Evolutionary conservation across 805 yeast genomes (phyloP), one percentile per base, ranked within the genome.

Genomic region (Candida alai): DNA sequence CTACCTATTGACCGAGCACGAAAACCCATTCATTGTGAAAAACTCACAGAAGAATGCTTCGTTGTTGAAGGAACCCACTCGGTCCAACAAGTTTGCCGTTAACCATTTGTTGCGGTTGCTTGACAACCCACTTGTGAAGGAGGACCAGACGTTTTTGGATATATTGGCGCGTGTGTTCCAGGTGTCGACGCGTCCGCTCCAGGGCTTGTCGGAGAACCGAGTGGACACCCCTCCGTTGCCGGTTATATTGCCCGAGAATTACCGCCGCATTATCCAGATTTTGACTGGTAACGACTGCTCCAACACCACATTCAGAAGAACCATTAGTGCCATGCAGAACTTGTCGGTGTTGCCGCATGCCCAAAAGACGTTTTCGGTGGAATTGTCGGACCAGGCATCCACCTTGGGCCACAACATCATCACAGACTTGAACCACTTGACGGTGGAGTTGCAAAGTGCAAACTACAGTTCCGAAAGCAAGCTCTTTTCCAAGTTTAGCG

Each of bases 201-300:
- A 68, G 18, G 64, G 76, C 0, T 62, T 84, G 37, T 65, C 73
- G 30, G 67, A 70, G 31, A 60, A 59, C n/a, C 54, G 62, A 16
- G 59, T 55, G 13, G 51, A 51, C 10, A 27, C 40, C 4, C 36
- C 51, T 8, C 53, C 59, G 24, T 47, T 60, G 27, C 94, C 95
- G 2, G 56, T 60, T 26, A 76, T 89, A 44, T 80, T 85, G 1
- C 77, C 74, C 25, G 58, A 65, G 14, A 80, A 80, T 43, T 64
- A 86, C 48, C 71, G 75, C 30, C 71, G 70, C 41, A 65, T 87
- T 20, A 80, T 84, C 11, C 70, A 77, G 15, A 77, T 85, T 20
- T 65, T 89, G 34, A 76, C 81, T 4, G 75, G 90, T 1, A 86
- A 84, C 49, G 95, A 89, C 36, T 87, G 96, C 51, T 78, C 89